Evolutionary conservation across 129 eudicot species (phyloP).

Genomic region (Scalesia atractyloides): DNA sequence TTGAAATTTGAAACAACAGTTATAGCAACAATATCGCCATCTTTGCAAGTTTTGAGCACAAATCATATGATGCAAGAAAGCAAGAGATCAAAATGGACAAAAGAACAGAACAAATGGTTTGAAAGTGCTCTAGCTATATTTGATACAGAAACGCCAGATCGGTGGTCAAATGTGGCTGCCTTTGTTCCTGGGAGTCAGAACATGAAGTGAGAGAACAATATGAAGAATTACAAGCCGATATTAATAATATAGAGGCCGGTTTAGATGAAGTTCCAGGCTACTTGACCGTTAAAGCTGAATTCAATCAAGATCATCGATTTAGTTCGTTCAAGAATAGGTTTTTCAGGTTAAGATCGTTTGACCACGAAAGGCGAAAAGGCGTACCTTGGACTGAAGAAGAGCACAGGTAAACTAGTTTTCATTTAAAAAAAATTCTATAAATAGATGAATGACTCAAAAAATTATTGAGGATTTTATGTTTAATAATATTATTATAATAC

Average conservation of each 20-base stretch:
- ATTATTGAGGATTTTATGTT: background rate
- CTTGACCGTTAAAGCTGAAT: conserved; percentile 53
- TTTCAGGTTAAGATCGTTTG: conserved; percentile 50
- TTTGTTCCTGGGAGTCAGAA: conserved; percentile 84
- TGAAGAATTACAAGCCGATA: conserved; percentile 70
- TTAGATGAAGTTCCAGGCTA: conserved; percentile 66
- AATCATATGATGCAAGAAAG: conserved; percentile 48
- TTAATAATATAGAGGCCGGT: conserved; percentile 81
- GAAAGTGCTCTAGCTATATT: conserved; percentile 81
- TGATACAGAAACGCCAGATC: conserved; percentile 71
- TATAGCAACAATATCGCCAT: conserved; percentile 64
- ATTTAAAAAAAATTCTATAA: background rate
- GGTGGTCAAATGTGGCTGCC: conserved; percentile 76
- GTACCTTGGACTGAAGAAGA: conserved; percentile 99
- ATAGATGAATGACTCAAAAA: background rate
- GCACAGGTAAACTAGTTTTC: conserved; percentile 56
- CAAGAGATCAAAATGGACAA: conserved; percentile 67
- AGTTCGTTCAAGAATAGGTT: conserved; percentile 51
- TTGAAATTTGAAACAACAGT: background rate
- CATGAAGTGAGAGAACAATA: conserved; percentile 79
- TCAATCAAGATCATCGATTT: conserved; percentile 45
- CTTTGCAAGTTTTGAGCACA: conserved; percentile 40
- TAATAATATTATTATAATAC: background rate
- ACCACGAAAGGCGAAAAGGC: conserved; percentile 89
- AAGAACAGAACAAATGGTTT: conserved; percentile 87